Base-by-base conservation (phyloP, 2,329 filamentous ascomycete genomes). In the Ceratocystis colombiana region DNA sequence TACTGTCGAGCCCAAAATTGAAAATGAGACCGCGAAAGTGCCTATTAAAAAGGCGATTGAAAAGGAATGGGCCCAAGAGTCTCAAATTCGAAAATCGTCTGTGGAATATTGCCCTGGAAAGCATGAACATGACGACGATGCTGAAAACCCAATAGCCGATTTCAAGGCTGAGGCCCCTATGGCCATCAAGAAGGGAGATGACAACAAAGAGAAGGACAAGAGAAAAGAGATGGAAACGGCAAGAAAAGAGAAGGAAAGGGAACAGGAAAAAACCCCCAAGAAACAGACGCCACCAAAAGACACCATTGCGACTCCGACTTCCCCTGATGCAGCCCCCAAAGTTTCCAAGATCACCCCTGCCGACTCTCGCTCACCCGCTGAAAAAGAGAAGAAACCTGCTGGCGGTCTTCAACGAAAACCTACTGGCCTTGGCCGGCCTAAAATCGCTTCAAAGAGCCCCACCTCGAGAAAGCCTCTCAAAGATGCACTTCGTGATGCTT, bases 1-100 rank as follows among this genome's bases (percentile, higher is more conserved):
- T 25, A 87, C 84, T 0, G 79, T 85, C 15, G 84, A 87, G 70
- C 83, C 84, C 2, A 85, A 85, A 71, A 77, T 85, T 1, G 83
- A 86, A 17, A 69, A 71, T 3, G 10, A 45, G 30, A 59, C 17
- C 59, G 15, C 3, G 33, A 68, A 57, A 6, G 62, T 65, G 17
- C 71, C 73, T 12, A 77, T 73, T 67, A 73, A 66, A 46, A 73
- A 72, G 57, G 71, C 75, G 30, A 68, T 72, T 6, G 74, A 78
- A 66, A 73, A 74, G 72, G 72, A 72, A 72, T 69, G 69, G 69
- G 69, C 66, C 3, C 62, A 68, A 12, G 69, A 69, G 25, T 67
- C 61, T 10, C 66, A 68, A 45, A 64, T 57, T 22, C 64, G 69
- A n/a, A 63, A 64, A 46, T 67, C 64, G 7, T 66, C 66, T 28